Base-by-base conservation (phyloP, 352 stramenopile species). In the Phytophthora capsici region DNA sequence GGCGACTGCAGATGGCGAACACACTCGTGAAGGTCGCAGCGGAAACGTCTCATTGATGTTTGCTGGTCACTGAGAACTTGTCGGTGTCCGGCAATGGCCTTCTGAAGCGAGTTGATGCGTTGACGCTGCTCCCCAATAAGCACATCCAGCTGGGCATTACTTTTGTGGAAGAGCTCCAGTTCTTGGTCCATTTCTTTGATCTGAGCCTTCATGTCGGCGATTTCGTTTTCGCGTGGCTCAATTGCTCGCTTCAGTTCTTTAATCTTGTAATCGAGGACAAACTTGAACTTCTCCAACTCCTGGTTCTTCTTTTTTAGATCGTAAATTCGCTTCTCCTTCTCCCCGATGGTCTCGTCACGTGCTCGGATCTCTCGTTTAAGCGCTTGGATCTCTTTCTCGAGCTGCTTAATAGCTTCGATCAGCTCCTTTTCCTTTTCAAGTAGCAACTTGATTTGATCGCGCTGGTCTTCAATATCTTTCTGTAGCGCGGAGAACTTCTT, bases 181-280 rank as follows among this genome's bases (percentile, higher is more conserved):
- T 98, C 94, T 25, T 91, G 73, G 73, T 98, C 94, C 94, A 98
- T 98, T 56, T 98, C 93, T 71, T 98, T 94, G 57, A 98, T 98
- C 71, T 98, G 91, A 63, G 88, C 75, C 53, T 93, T 93, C 93
- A 98, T 98, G 57, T 97, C 90, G 32, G 78, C 75, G 57, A 98
- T 98, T 65, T 98, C 94, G 58, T 96, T 96, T 67, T 98, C 92
- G 30, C 94, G 89, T 23, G 94, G 94, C 72, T 97, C 93, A 55
- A 98, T 98, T 61, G 98, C 93, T 16, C 88, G 82, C 68, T 98
- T 97, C 25, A 98, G 77, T 69, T 98, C 94, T 63, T 98, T 98
- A 69, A 98, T 98, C 73, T 98, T 98, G 80, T 98, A 98, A 69
- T 98, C 94, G 9, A 98, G 73, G 19, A 98, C 94, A 69, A 98